Conservation (phyloP, 2,329 filamentous ascomycete genomes). For the Graphium sp. region DNA sequence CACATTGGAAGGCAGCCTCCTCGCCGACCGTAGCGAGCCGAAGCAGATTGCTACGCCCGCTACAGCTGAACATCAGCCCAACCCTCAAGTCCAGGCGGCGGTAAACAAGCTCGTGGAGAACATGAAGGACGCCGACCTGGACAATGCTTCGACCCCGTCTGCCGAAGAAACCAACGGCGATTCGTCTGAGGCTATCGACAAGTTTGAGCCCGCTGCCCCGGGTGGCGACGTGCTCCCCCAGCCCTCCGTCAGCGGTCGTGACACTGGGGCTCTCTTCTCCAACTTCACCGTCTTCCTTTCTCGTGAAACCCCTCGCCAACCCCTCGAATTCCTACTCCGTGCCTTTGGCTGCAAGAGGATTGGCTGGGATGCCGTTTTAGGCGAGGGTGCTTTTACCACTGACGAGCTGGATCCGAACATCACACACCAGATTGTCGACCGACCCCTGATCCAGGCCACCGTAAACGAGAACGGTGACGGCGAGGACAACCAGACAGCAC, state of each 20-base stretch:
- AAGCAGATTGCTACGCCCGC: conserved; percentile 34
- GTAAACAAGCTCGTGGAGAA: conserved; percentile 54
- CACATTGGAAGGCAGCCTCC: conserved; percentile 57
- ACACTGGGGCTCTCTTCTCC: conserved; percentile 64
- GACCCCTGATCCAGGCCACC: conserved; percentile 54
- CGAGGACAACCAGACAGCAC: conserved; percentile 45
- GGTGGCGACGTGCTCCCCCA: conserved; percentile 79
- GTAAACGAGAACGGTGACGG: conserved; percentile 28
- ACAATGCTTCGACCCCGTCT: conserved; percentile 20
- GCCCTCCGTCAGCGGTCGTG: conserved; percentile 48
- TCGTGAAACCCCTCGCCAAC: conserved; percentile 77
- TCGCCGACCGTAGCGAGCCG: conserved; percentile 31
- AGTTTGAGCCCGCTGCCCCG: conserved; percentile 70
- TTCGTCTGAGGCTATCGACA: conserved; percentile 57
- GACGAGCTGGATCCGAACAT: conserved; percentile 78
- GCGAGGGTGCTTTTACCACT: conserved; percentile 82
- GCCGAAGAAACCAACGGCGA: conserved; percentile 28
- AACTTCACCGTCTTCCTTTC: conserved; percentile 86
- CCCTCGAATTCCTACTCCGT: conserved; percentile 83
- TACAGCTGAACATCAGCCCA: conserved; percentile 28
- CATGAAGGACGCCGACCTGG: conserved; percentile 38
- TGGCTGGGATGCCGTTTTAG: conserved; percentile 83
- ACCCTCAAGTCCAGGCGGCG: conserved; percentile 46
- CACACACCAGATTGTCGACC: conserved; percentile 91
- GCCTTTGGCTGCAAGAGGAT: conserved; percentile 92